phyloP scores from a whole-genome alignment of 2,329 filamentous ascomycete species.

The Lecanoromycetidae sp. region DNA sequence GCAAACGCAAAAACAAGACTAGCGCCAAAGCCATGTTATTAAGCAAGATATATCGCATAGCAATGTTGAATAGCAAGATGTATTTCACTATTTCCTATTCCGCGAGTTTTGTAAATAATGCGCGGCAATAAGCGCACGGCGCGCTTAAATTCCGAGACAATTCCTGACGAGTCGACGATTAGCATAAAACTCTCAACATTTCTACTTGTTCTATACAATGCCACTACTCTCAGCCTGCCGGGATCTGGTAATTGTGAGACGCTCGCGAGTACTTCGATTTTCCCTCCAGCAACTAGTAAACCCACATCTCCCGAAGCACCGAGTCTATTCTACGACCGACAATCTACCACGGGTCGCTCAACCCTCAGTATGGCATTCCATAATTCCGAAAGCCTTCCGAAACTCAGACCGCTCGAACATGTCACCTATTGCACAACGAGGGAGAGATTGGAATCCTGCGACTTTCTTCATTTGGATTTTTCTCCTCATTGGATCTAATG shows the following conservation, averaged over 20 bases:
- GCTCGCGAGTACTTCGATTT: not conserved
- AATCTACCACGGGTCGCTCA: constrained; percentile 41
- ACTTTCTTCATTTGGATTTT: constrained; percentile 75
- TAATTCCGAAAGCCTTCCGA: constrained; percentile 50
- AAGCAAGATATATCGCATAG: not conserved
- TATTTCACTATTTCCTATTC: not conserved
- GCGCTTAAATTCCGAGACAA: not conserved
- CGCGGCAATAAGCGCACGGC: constrained; percentile 7
- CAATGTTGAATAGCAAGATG: not conserved
- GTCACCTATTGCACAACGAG: constrained; percentile 27
- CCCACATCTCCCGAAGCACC: not conserved
- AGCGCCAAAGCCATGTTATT: constrained; percentile 1
- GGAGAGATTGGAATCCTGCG: constrained; percentile 64
- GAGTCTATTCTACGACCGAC: constrained; percentile 11
- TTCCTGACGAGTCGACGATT: not conserved
- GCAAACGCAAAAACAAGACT: not conserved
- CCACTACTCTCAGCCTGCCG: not conserved
- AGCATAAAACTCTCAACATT: not conserved
- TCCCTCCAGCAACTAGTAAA: not conserved
- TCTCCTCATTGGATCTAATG: constrained; percentile 83
- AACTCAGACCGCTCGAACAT: constrained; percentile 25
- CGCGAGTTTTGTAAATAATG: constrained; percentile 6
- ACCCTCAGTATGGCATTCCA: constrained; percentile 54
- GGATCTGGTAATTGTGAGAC: not conserved
- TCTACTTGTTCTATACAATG: no score